A percentile compares a stretch with the other conserved stretches of the same genome.
Evolutionary conservation across 179 eudicot species (phyloP).

Genomic region (Spergularia azorica): DNA sequence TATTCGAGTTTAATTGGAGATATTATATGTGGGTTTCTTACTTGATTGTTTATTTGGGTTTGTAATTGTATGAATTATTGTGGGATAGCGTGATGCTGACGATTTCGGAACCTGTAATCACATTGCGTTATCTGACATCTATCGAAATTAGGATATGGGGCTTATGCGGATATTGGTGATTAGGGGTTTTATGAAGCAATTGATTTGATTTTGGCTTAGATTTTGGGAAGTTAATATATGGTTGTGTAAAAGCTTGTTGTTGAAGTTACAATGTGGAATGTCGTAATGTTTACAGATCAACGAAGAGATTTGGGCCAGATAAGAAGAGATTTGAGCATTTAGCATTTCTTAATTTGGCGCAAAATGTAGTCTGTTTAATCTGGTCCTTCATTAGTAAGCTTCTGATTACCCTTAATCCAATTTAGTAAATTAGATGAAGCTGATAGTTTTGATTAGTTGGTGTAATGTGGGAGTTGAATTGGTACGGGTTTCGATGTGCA

Average conservation of each 20-base stretch:
- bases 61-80: too few relatives aligned
- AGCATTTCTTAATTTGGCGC: slow-evolving; percentile 88
- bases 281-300: slow-evolving; percentile 54
- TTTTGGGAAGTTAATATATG: background rate
- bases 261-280: background rate
- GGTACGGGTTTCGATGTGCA: slow-evolving; percentile 19
- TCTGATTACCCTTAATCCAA: background rate
- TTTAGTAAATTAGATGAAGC: background rate
- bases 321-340: slow-evolving; percentile 87
- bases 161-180: too few relatives aligned
- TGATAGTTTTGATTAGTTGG: background rate
- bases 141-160: too few relatives aligned
- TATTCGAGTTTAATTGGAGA: background rate
- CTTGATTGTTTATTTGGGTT: too few relatives aligned
- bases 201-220: background rate
- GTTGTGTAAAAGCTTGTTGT: too few relatives aligned
- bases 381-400: slow-evolving; percentile 93
- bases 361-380: slow-evolving; percentile 80
- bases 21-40: background rate
- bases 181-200: background rate
- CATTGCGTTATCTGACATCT: too few relatives aligned
- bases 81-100: too few relatives aligned
- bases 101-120: too few relatives aligned
- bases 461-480: background rate
- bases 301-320: slow-evolving; percentile 84